Conservation (phyloP, 164 flowering plant species). For the Aristolochia contorta region DNA sequence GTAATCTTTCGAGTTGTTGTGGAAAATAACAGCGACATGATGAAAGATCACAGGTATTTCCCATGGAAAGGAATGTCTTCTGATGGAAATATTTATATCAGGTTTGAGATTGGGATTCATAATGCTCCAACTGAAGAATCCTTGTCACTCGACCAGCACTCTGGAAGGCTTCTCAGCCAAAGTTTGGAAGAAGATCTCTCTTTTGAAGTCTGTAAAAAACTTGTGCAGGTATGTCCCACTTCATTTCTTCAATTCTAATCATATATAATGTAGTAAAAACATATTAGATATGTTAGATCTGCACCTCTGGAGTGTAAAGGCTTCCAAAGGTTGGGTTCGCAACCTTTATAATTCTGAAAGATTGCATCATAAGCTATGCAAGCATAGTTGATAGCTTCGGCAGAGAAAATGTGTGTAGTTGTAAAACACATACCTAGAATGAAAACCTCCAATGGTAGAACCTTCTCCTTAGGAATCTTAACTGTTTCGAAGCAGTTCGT, state of each 20-base stretch:
- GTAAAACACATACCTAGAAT: not conserved
- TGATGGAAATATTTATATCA: constrained; percentile 43
- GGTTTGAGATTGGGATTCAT: constrained; percentile 49
- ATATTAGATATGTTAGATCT: not conserved
- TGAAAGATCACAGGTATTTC: constrained; percentile 53
- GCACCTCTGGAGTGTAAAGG: not conserved
- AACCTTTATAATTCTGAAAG: not conserved
- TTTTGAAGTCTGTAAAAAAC: constrained; percentile 69
- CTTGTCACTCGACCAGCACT: constrained; percentile 12
- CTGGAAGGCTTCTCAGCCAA: constrained; percentile 23
- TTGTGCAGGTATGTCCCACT: constrained; percentile 53
- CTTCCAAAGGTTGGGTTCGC: not conserved
- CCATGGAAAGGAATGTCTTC: constrained; percentile 53
- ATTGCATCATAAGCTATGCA: too few species aligned
- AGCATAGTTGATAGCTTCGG: too few species aligned
- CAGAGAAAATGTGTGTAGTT: not conserved
- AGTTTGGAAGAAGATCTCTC: constrained; percentile 50
- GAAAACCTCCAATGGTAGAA: not conserved
- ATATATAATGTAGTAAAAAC: not conserved
- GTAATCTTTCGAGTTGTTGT: constrained; percentile 30
- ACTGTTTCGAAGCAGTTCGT: not conserved
- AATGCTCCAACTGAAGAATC: constrained; percentile 19
- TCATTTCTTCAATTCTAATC: not conserved
- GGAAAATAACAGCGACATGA: constrained; percentile 37
- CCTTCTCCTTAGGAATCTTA: not conserved